These are phyloP conservation scores for Eucalyptus shirleyi DNA, from an alignment of 345 rosid species.

Conservation along the genomic window DNA sequence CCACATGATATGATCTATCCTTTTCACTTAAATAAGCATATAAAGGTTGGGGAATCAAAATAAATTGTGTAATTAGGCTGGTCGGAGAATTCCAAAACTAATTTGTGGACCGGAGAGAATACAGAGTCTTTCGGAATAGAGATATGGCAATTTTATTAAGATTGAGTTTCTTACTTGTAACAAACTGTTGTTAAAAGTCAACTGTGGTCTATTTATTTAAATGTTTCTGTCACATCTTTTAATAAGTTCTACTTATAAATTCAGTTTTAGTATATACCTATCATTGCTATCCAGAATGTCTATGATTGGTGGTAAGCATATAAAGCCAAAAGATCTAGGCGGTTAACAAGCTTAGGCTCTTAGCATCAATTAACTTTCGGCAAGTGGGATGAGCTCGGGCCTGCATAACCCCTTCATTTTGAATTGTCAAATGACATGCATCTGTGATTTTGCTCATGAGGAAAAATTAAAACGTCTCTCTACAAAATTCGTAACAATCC, in stretches of 20 bases:
- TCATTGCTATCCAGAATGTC: not conserved
- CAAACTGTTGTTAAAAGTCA: not conserved
- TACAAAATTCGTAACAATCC: not conserved
- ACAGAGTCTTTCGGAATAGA: not conserved
- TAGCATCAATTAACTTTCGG: not conserved
- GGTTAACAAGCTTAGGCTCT: not conserved
- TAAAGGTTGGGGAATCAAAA: not conserved
- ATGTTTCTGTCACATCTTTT: not conserved
- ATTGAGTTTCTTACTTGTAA: not conserved
- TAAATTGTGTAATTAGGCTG: not conserved
- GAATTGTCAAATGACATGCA: not conserved
- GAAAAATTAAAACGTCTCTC: not conserved
- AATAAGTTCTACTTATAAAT: not conserved
- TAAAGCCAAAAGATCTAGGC: not conserved
- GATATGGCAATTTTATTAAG: not conserved
- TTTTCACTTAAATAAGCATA: not conserved
- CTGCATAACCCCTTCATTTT: not conserved
- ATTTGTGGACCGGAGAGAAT: not conserved
- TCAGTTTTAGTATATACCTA: not conserved
- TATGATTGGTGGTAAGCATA: not conserved
- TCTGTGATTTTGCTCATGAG: not conserved
- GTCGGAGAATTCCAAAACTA: not conserved
- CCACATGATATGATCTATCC: not conserved
- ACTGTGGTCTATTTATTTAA: not conserved
- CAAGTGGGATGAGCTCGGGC: not conserved